phyloP scores from a whole-genome alignment of 1,284 basidiomycete genomes.

The Sanguinoderma infundibulare region DNA sequence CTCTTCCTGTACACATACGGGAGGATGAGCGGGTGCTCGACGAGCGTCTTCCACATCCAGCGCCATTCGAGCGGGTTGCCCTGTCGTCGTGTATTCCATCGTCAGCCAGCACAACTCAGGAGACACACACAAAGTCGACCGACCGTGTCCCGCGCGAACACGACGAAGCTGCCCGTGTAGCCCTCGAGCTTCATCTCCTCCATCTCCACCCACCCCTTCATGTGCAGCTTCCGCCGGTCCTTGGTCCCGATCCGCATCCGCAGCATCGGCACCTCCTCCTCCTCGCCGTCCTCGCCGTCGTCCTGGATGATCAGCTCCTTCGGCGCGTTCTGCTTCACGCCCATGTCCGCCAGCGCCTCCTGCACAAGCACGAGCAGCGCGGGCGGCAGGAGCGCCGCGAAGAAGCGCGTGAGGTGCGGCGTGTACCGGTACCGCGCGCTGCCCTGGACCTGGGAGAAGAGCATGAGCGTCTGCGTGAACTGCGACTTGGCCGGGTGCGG shows the following conservation, averaged over 20 bases:
- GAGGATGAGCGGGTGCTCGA: constrained; percentile 51
- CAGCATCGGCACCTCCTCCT: constrained; percentile 28
- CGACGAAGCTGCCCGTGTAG: constrained; percentile 60
- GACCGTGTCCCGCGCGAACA: constrained; percentile 70
- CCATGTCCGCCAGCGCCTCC: constrained; percentile 50
- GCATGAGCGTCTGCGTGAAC: constrained; percentile 51
- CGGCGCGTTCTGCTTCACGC: constrained; percentile 54
- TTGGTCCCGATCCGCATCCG: constrained; percentile 67
- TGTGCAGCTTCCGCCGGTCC: constrained; percentile 61
- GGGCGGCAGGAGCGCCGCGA: constrained; percentile 58
- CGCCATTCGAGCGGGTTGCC: constrained; percentile 80
- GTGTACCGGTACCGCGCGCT: constrained; percentile 72
- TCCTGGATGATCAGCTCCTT: constrained; percentile 26
- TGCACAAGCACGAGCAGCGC: constrained; percentile 56
- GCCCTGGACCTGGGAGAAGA: constrained; percentile 64
- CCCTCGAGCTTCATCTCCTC: constrained; percentile 56
- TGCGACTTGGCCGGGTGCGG: constrained; percentile 43
- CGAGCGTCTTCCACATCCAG: constrained; percentile 68
- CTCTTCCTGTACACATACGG: constrained; percentile 58
- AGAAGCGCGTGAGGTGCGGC: constrained; percentile 79
- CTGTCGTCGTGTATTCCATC: constrained; percentile 36
- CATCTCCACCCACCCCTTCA: constrained; percentile 73
- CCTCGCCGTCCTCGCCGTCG: constrained; percentile 16
- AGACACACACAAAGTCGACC: constrained; percentile 23
- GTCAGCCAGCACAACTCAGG: background rate